These are phyloP conservation scores for Exophiala bonariae DNA, from an alignment of 2,329 filamentous ascomycete genomes.

Conservation along the genomic window DNA sequence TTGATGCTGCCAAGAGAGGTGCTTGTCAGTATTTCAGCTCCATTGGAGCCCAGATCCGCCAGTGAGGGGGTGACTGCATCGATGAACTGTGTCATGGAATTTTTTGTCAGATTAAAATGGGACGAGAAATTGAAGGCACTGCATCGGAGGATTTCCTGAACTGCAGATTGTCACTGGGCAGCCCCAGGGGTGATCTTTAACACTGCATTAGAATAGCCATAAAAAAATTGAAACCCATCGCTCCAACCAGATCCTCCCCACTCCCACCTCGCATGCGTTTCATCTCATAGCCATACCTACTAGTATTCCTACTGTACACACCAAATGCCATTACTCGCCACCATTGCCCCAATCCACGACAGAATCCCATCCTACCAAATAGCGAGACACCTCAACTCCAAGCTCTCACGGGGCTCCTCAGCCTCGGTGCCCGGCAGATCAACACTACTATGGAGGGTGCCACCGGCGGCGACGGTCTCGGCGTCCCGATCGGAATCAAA, in stretches of 20 bases:
- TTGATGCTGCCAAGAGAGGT: conserved; percentile 38
- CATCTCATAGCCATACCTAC: no score
- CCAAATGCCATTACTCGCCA: no score
- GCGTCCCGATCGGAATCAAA: conserved; percentile 23
- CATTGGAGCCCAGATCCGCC: conserved; percentile 50
- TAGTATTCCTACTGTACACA: no score
- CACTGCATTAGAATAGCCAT: no score
- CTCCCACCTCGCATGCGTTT: background rate
- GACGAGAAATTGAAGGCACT: no score
- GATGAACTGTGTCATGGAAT: no score
- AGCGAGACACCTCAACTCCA: conserved; percentile 22
- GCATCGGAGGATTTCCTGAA: no score
- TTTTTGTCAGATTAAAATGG: no score
- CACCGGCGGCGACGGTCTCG: conserved; percentile 23
- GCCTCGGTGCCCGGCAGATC: conserved; percentile 20
- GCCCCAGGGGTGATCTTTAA: no score
- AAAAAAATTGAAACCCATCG: no score
- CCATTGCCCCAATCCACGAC: no score
- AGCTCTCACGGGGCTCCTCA: conserved; percentile 21
- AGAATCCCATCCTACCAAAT: conserved; percentile 13
- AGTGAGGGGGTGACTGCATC: conserved; percentile 29
- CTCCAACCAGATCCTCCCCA: background rate
- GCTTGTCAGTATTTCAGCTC: conserved; percentile 52
- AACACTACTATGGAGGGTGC: conserved; percentile 22
- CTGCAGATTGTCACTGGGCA: no score